phyloP scores from a whole-genome alignment of 768 basidiomycete genomes.

The Hygrocybe punicea region DNA sequence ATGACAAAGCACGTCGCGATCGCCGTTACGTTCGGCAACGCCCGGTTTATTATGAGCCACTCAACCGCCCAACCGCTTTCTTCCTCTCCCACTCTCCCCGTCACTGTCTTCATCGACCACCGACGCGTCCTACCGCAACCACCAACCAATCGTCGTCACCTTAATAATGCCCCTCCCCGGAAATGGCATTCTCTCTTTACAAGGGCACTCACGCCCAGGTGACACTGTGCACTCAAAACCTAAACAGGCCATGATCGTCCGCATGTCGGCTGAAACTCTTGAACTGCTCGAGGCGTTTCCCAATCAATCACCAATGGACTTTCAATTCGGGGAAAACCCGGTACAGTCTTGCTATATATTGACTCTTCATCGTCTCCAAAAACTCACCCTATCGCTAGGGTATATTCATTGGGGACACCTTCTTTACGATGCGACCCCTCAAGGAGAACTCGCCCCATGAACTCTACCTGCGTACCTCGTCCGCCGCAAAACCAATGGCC shows the following conservation, averaged over 20 bases:
- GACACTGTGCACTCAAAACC: slow-evolving; percentile 56
- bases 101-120: no score
- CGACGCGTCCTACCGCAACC: no score
- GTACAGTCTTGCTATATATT: slow-evolving; percentile 37
- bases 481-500: slow-evolving; percentile 53
- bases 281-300: slow-evolving; percentile 58
- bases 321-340: slow-evolving; percentile 60
- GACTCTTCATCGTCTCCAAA: background rate
- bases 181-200: slow-evolving; percentile 52
- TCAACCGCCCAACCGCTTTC: no score
- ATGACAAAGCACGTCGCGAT: no score
- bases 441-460: slow-evolving; percentile 63
- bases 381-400: slow-evolving; percentile 48
- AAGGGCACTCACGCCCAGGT: slow-evolving; percentile 54
- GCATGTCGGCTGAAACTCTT: slow-evolving; percentile 69
- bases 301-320: slow-evolving; percentile 45
- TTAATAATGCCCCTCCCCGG: slow-evolving; percentile 63
- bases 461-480: slow-evolving; percentile 64
- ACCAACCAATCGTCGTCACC: no score
- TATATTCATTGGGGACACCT: slow-evolving; percentile 60
- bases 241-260: slow-evolving; percentile 73
- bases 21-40: no score
- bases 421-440: slow-evolving; percentile 55
- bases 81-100: no score
- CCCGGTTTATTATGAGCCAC: no score